Conservation (phyloP, 305 asterid species). For the Solanum hybrid region DNA sequence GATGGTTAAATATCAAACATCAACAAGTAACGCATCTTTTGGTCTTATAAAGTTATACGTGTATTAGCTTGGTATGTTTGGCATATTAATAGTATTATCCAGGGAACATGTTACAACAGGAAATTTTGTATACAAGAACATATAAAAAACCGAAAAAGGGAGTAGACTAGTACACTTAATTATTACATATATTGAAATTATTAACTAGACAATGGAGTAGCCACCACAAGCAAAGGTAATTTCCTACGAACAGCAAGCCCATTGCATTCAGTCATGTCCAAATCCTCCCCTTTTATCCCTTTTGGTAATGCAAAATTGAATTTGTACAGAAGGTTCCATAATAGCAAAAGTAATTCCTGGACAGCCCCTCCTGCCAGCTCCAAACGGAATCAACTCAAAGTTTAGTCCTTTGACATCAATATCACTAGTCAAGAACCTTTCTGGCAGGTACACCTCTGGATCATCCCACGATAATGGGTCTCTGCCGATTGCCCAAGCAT, state of each 20-base stretch:
- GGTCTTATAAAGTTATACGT: neutral
- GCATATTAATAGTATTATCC: no score
- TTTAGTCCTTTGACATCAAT: conserved; percentile 11
- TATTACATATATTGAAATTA: neutral
- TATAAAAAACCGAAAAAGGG: no score
- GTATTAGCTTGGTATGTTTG: no score
- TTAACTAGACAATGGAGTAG: neutral
- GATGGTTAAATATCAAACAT: neutral
- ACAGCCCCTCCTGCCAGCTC: conserved; percentile 24
- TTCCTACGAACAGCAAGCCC: neutral
- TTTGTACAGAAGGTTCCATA: no score
- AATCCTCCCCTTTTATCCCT: neutral
- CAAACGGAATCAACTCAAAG: conserved; percentile 29
- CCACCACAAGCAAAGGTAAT: neutral
- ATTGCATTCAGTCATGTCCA: neutral
- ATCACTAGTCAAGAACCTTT: conserved; percentile 18
- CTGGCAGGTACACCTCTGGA: conserved; percentile 27
- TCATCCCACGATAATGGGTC: conserved; percentile 31
- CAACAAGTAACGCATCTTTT: neutral
- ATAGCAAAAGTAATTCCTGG: conserved; percentile 8
- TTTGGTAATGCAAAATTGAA: neutral
- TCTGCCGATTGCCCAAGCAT: conserved; percentile 31
- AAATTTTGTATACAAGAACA: neutral
- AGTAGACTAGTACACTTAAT: neutral
- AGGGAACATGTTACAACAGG: neutral